These are phyloP conservation scores for Cryptococcus depauperatus DNA, from an alignment of 1,284 basidiomycete species.

Conservation along the genomic window DNA sequence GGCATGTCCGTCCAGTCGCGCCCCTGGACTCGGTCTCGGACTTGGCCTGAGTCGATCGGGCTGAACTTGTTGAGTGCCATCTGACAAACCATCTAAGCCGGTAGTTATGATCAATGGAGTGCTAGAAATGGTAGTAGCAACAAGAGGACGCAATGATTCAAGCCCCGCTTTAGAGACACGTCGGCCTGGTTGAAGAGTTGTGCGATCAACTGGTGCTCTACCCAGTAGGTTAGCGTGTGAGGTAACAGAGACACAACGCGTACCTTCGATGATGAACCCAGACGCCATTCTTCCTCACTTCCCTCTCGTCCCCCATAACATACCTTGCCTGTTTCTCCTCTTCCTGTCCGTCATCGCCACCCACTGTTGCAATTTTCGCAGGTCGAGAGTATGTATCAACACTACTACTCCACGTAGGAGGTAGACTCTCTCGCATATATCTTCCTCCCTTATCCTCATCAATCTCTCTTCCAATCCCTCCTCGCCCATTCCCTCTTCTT, in stretches of 20 bases:
- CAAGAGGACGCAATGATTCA: constrained; percentile 51
- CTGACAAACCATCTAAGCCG: too few species aligned
- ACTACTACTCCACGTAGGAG: constrained; percentile 49
- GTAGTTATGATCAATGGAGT: too few species aligned
- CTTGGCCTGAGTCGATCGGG: too few species aligned
- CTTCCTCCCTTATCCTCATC: constrained; percentile 37
- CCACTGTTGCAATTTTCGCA: neutral
- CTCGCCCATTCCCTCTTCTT: constrained; percentile 2
- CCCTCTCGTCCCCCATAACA: constrained; percentile 40
- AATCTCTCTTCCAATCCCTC: constrained; percentile 7
- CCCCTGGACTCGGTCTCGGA: constrained; percentile 7
- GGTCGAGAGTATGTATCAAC: constrained; percentile 14
- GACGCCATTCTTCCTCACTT: constrained; percentile 74
- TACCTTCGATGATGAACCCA: constrained; percentile 68
- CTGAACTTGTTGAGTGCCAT: too few species aligned
- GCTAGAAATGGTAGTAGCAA: constrained; percentile 3
- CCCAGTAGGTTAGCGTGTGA: neutral
- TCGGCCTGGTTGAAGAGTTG: constrained; percentile 72
- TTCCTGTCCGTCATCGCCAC: constrained; percentile 2
- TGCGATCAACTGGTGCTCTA: constrained; percentile 70
- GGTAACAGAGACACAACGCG: constrained; percentile 9
- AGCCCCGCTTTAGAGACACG: constrained; percentile 82
- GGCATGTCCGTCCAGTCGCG: constrained; percentile 7
- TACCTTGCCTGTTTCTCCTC: constrained; percentile 10
- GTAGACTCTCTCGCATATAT: constrained; percentile 63